Base-by-base conservation (phyloP, 2,329 filamentous ascomycete genomes). In the Paraphoma sp. region DNA sequence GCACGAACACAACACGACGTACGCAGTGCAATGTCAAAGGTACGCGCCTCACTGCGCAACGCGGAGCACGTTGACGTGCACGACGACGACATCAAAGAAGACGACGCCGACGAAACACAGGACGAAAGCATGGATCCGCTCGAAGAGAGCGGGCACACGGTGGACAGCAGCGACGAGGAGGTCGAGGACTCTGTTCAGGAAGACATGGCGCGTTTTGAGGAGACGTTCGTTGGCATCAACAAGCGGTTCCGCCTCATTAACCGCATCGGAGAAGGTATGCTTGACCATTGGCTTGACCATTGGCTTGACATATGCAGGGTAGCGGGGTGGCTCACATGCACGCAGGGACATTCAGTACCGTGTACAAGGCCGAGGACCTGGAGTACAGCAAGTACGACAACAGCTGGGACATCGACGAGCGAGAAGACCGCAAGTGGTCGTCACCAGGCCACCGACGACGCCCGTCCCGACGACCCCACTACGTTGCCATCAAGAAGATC, bases 401-500 rank as follows among this genome's bases (percentile, higher is more conserved):
- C 73, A 86, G 89, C 62, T 98, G 94, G 93, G 93, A 98, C 71
- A 76, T 90, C 40, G 84, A 86, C 45, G 88, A 84, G 62, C 87
- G 88, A 42, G 84, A 87, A 53, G 81, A 84, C 46, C 77, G 81
- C n/a, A 85, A 87, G 68, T 93, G 88, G 86, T 82, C 83, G 17
- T 85, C 87, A n/a, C 89, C 88, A n/a, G 86, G 88, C 0, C 73
- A 87, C 10, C 33, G 89, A 72, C 82, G 75, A 64, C 81, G 78
- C 67, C 77, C 69, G 46, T 81, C 80, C 42, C 72, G 78, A 75
- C 64, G 65, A 47, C 82, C 89, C 23, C 91, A 90, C 73, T 98
- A 89, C 71, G 96, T 99, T 60, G 95, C 96, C 17, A 91, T 99
- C 78, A 99, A 99, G 81, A 99, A 99, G 81, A 99, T 99, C 67